Base-by-base conservation (phyloP, 2,329 filamentous ascomycete genomes). In the Fusarium anthophilum region DNA sequence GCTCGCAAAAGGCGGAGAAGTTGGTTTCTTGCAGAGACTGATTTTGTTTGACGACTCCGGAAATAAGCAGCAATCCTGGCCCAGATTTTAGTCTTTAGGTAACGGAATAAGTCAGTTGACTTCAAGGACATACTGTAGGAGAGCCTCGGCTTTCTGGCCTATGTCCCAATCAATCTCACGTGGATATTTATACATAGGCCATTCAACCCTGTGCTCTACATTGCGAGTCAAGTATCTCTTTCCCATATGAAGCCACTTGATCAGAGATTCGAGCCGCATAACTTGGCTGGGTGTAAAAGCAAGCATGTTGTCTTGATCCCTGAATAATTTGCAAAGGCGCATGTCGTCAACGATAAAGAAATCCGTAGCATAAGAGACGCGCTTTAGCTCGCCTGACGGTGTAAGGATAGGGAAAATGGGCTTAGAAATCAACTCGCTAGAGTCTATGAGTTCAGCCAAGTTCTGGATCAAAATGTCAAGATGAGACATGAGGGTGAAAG, bases 301-400 rank as follows among this genome's bases (percentile, higher is more conserved):
- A 45, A 45, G 24, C 43, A 45, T 45, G 11, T 45, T 45, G 17
- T 0, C 5, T 0, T 1, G 4, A 8, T 45, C 24, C 11, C 24
- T 45, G 3, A 45, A 26, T 0, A 26, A 20, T 0, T 20, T 26
- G 24, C 26, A 26, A 45, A 45, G 24, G 17, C 17, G 43, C 24
- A 45, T 20, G 1, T 45, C 24, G 24, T 45, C 43, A 20, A 45
- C 24, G 6, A 45, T 26, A 3, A 45, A 45, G 43, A 45, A 45
- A 6, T 4, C 2, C 5, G 43, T 20, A 0, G 0, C 24, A 26
- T 11, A 0, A 26, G 11, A 45, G 43, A 26, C 43, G 0, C 43
- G 24, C 8, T 45, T 45, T 26, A 6, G 0, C 24, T 45, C 44
- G 11, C 44, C 44, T 2, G 43, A 1, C 4, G 43, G n/a, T 1